A percentile compares a stretch with the other conserved stretches of the same genome.
These are phyloP conservation scores for Panus rudis DNA, from an alignment of 768 basidiomycete species.

Conservation along the genomic window DNA sequence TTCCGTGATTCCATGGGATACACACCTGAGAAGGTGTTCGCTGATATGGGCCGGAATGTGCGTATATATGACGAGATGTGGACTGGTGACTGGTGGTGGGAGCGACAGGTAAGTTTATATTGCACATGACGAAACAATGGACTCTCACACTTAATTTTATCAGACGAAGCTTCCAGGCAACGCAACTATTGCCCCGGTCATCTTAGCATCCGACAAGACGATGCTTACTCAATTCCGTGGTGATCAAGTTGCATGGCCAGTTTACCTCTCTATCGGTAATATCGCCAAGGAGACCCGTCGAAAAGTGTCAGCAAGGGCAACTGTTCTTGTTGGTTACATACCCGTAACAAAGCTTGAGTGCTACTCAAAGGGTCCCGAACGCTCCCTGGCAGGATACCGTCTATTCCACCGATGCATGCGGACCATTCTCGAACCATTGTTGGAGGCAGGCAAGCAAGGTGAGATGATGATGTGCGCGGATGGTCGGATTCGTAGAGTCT, in stretches of 20 bases:
- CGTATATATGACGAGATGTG: constrained; percentile 16
- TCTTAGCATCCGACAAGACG: constrained; percentile 26
- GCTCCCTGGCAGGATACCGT: constrained; percentile 7
- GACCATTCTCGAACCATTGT: constrained; percentile 12
- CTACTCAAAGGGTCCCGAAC: constrained; percentile 10
- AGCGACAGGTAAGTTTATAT: constrained; percentile 36
- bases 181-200: constrained; percentile 21
- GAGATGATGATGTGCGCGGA: constrained; percentile 16
- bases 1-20: constrained; percentile 4
- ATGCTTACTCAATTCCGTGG: constrained; percentile 16
- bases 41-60: constrained; percentile 1
- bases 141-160: too few relatives aligned
- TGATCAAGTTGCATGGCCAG: constrained; percentile 23
- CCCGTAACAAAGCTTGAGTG: constrained; percentile 23
- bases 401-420: constrained; percentile 19
- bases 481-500: constrained; percentile 10
- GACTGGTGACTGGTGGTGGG: constrained; percentile 41
- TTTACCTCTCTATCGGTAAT: constrained; percentile 27
- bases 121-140: too few relatives aligned
- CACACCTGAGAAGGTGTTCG: constrained; percentile 3
- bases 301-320: constrained; percentile 9
- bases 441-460: constrained; percentile 13
- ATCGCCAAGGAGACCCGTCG: constrained; percentile 15
- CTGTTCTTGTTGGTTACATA: constrained; percentile 21
- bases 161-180: constrained; percentile 15